Conservation (phyloP, 208 protist genomes). For the Crithidia brevicula region DNA sequence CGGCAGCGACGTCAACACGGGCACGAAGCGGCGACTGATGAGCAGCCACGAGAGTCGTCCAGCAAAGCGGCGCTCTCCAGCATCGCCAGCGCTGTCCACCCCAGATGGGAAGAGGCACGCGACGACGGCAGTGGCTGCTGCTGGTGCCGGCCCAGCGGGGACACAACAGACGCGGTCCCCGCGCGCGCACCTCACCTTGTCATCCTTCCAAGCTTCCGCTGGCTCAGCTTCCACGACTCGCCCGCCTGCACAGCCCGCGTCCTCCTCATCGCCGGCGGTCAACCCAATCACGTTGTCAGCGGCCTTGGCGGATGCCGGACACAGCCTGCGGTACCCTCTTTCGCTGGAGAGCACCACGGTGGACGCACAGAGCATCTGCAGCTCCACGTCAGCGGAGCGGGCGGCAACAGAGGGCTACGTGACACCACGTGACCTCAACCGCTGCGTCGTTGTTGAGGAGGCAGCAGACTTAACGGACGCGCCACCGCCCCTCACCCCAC, state of each 20-base stretch:
- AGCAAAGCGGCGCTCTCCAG: conserved; percentile 11
- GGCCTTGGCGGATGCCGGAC: not conserved
- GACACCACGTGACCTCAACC: conserved; percentile 8
- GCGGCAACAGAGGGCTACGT: conserved; percentile 11
- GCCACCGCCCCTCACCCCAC: conserved; percentile 25
- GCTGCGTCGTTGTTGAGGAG: not conserved
- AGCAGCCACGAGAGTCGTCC: conserved; percentile 12
- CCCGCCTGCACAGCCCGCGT: not conserved
- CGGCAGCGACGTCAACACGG: conserved; percentile 10
- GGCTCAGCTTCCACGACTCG: not conserved
- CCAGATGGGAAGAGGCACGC: not conserved
- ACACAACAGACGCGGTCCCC: not conserved
- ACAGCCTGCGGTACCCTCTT: conserved; percentile 3
- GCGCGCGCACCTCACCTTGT: not conserved
- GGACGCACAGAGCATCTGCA: conserved; percentile 18
- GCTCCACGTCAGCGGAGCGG: conserved; percentile 13
- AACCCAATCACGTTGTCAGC: conserved; percentile 1
- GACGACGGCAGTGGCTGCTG: not conserved
- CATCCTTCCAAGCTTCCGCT: not conserved
- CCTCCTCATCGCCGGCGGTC: not conserved
- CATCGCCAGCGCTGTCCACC: conserved; percentile 4
- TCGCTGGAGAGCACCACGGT: conserved; percentile 15
- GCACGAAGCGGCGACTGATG: conserved; percentile 6
- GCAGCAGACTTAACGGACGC: not conserved
- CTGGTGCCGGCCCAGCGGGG: not conserved